Evolutionary conservation across 768 basidiomycete species (phyloP).

Genomic region (Daedalea quercina): DNA sequence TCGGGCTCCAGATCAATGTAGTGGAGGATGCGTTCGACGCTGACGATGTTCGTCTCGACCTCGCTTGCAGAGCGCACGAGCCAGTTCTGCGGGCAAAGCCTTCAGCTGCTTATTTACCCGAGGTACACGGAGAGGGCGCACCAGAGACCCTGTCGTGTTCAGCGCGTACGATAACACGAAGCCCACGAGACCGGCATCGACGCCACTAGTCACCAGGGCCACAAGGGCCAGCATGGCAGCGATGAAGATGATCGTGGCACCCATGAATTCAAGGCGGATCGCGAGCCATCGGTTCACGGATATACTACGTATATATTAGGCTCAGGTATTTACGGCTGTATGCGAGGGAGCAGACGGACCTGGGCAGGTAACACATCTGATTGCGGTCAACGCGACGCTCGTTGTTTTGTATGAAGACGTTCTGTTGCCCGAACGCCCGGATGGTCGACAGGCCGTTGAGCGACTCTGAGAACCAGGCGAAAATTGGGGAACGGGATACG

Average conservation of each 20-base stretch:
- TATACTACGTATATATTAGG: slow-evolving; percentile 33
- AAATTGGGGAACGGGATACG: slow-evolving; percentile 86
- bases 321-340: not conserved
- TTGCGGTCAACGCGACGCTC: slow-evolving; percentile 78
- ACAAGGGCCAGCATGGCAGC: slow-evolving; percentile 61
- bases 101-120: not conserved
- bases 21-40: slow-evolving; percentile 81
- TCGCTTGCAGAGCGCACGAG: slow-evolving; percentile 78
- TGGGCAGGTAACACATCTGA: slow-evolving; percentile 55
- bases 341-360: not conserved
- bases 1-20: slow-evolving; percentile 72
- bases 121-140: slow-evolving; percentile 27
- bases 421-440: slow-evolving; percentile 69
- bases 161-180: slow-evolving; percentile 81
- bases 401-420: slow-evolving; percentile 60
- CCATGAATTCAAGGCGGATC: slow-evolving; percentile 78
- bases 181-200: slow-evolving; percentile 86
- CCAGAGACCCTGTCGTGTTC: slow-evolving; percentile 76
- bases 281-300: slow-evolving; percentile 82
- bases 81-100: slow-evolving; percentile 53
- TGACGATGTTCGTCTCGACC: slow-evolving; percentile 87
- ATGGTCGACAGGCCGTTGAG: slow-evolving; percentile 76
- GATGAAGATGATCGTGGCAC: slow-evolving; percentile 70
- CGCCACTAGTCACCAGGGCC: slow-evolving; percentile 66
- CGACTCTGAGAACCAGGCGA: slow-evolving; percentile 82